These are phyloP conservation scores for Chlorencoelia australis DNA, from an alignment of 2,329 filamentous ascomycete species.

Conservation along the genomic window DNA sequence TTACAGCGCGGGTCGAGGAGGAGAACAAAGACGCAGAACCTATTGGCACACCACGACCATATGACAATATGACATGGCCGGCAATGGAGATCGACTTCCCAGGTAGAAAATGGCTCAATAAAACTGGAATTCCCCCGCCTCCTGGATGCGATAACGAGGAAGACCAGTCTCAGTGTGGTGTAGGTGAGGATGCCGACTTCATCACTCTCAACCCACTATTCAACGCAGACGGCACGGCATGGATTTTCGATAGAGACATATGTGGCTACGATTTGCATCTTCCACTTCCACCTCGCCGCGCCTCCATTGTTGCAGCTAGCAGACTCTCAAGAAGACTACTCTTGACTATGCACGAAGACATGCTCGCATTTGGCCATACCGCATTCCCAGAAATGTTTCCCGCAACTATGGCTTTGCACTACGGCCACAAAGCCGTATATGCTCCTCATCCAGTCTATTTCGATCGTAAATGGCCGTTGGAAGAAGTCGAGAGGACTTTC, in stretches of 20 bases:
- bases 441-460: slow-evolving; percentile 83
- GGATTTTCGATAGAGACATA: slow-evolving; percentile 73
- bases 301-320: slow-evolving; percentile 80
- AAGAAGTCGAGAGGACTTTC: slow-evolving; percentile 67
- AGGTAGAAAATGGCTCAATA: too few species aligned
- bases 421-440: slow-evolving; percentile 87
- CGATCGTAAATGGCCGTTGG: slow-evolving; percentile 75
- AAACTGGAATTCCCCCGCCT: too few species aligned
- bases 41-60: slow-evolving; percentile 78
- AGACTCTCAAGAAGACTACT: slow-evolving; percentile 74
- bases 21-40: slow-evolving; percentile 43
- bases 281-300: slow-evolving; percentile 60
- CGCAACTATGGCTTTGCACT: slow-evolving; percentile 74
- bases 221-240: slow-evolving; percentile 77
- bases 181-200: slow-evolving; percentile 81
- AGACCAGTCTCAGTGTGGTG: slow-evolving; percentile 78
- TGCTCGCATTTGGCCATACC: slow-evolving; percentile 71
- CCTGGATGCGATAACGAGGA: slow-evolving; percentile 64
- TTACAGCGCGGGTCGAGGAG: slow-evolving; percentile 36
- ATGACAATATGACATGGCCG: slow-evolving; percentile 59
- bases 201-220: slow-evolving; percentile 90
- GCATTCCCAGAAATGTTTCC: slow-evolving; percentile 98
- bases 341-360: slow-evolving; percentile 86
- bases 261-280: slow-evolving; percentile 67
- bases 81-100: slow-evolving; percentile 63